Percentiles rank a stretch among this genome's conserved stretches.
These are phyloP conservation scores for Suillus plorans DNA, from an alignment of 768 basidiomycete species.

Conservation along the genomic window DNA sequence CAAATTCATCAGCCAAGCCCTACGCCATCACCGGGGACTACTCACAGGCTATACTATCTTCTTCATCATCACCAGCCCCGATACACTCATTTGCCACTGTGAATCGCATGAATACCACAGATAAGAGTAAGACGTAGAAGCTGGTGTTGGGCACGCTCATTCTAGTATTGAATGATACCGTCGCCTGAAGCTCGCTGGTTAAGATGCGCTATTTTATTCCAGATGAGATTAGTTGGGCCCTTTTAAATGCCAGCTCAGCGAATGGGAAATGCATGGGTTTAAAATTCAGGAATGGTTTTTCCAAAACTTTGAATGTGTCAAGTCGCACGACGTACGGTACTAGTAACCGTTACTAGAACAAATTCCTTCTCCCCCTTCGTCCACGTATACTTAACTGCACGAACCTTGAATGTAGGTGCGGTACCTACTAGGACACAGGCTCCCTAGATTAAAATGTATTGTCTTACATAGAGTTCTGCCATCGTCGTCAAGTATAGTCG, in stretches of 20 bases:
- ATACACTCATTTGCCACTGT: fast-evolving
- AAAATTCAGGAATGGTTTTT: too few species aligned
- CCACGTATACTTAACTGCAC: too few species aligned
- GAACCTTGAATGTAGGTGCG: slow-evolving; percentile 8
- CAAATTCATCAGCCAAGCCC: background rate
- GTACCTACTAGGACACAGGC: too few species aligned
- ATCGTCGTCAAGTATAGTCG: background rate
- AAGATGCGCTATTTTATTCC: background rate
- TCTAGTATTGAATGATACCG: background rate
- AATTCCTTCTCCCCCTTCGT: too few species aligned
- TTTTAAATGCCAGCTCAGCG: background rate
- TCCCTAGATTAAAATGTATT: too few species aligned
- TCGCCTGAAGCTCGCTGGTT: background rate
- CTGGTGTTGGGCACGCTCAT: background rate
- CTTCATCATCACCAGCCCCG: background rate
- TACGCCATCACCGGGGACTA: background rate
- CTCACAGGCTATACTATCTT: background rate
- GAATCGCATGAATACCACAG: background rate
- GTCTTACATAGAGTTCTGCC: too few species aligned
- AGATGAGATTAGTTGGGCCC: background rate
- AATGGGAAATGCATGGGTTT: too few species aligned
- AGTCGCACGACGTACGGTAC: too few species aligned
- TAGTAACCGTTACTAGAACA: too few species aligned
- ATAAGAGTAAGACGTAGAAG: background rate
- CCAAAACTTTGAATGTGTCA: too few species aligned